These are phyloP conservation scores for Parietaria judaica DNA, from an alignment of 306 rosid species.

Conservation along the genomic window DNA sequence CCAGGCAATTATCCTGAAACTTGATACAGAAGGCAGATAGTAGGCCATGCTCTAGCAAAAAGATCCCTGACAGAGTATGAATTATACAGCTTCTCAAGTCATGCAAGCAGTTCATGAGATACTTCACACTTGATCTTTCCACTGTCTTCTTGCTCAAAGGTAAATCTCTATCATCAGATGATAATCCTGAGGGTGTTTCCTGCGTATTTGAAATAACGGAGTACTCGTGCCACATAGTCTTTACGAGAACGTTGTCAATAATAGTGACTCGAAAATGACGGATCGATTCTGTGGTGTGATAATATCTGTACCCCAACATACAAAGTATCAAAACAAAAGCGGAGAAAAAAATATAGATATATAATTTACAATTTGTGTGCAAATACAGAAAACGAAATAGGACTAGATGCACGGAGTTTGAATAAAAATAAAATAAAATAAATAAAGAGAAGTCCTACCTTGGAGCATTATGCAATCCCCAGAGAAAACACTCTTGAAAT, in stretches of 20 bases:
- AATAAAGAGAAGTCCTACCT: slow-evolving; percentile 33
- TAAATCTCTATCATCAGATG: slow-evolving; percentile 28
- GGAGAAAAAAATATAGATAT: not conserved
- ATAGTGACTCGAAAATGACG: slow-evolving; percentile 44
- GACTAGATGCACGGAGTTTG: slow-evolving; percentile 6
- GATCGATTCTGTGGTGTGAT: slow-evolving; percentile 42
- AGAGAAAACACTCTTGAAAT: slow-evolving; percentile 75
- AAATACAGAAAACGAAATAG: slow-evolving; percentile 8
- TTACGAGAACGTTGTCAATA: slow-evolving; percentile 51
- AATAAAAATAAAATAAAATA: slow-evolving; percentile 8
- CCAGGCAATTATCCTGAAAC: slow-evolving; percentile 48
- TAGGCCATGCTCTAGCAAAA: slow-evolving; percentile 40
- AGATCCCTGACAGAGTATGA: slow-evolving; percentile 54
- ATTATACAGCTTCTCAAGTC: slow-evolving; percentile 71
- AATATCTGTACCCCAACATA: slow-evolving; percentile 45
- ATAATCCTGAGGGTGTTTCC: slow-evolving; percentile 32
- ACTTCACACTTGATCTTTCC: slow-evolving; percentile 29
- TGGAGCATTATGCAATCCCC: slow-evolving; percentile 71
- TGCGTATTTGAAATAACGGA: slow-evolving; percentile 31
- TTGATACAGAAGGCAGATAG: slow-evolving; percentile 44
- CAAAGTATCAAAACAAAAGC: slow-evolving; percentile 9
- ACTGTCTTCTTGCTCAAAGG: slow-evolving; percentile 29
- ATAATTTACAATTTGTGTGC: not conserved
- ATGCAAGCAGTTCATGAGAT: slow-evolving; percentile 52
- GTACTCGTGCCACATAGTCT: slow-evolving; percentile 72